Evolutionary conservation across 2,329 filamentous ascomycete genomes (phyloP).

Genomic region (Pseudocercospora musae): DNA sequence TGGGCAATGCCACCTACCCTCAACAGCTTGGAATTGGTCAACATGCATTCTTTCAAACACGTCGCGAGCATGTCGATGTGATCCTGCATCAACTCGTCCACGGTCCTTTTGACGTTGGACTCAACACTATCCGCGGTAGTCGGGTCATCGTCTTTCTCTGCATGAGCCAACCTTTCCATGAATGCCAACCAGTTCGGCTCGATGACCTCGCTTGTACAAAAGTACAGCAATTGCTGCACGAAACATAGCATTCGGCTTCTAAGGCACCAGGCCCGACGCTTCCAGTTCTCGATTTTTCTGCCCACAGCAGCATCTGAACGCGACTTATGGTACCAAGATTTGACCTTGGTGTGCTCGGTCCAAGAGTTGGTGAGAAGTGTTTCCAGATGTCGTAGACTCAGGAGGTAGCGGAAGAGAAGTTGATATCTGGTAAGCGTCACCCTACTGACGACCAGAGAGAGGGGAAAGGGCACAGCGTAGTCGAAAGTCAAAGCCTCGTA

Average conservation of each 20-base stretch:
- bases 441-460: slow-evolving; percentile 90
- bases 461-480: slow-evolving; percentile 89
- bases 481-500: slow-evolving; percentile 93
- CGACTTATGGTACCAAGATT: slow-evolving; percentile 71
- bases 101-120: slow-evolving; percentile 60
- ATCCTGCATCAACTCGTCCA: slow-evolving; percentile 98
- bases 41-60: slow-evolving; percentile 97
- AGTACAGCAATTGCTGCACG: slow-evolving; percentile 93
- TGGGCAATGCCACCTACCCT: slow-evolving; percentile 57
- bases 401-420: slow-evolving; percentile 87
- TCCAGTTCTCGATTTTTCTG: slow-evolving; percentile 78
- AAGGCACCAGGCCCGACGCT: slow-evolving; percentile 85
- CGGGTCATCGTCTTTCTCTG: slow-evolving; percentile 45
- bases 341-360: slow-evolving; percentile 80
- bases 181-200: slow-evolving; percentile 95
- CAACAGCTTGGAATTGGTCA: slow-evolving; percentile 92
- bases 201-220: slow-evolving; percentile 94
- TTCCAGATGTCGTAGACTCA: slow-evolving; percentile 86
- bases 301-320: slow-evolving; percentile 53
- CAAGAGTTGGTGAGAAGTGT: slow-evolving; percentile 81
- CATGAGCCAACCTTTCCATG: slow-evolving; percentile 73
- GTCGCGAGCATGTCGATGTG: slow-evolving; percentile 98
- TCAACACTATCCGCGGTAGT: slow-evolving; percentile 39
- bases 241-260: slow-evolving; percentile 94
- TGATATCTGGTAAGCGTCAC: slow-evolving; percentile 98